Evolutionary conservation across 176 grass and related monocot species (phyloP).

Genomic region (Musa troglodytarum): DNA sequence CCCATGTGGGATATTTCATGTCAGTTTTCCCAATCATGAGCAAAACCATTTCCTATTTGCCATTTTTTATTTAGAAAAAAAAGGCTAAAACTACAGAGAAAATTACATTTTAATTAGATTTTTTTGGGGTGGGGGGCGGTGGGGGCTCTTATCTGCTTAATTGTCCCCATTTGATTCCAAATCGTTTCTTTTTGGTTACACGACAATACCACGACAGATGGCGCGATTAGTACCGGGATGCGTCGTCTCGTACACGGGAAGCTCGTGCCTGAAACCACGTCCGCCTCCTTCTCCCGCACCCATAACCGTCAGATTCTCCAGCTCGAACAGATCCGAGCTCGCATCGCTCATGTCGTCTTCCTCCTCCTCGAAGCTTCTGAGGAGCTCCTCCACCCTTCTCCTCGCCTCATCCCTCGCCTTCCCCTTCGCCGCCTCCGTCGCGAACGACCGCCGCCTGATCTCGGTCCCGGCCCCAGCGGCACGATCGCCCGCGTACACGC

Average conservation of each 20-base stretch:
- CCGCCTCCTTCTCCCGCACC: background rate
- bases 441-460: conserved; percentile 38
- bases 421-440: conserved; percentile 33
- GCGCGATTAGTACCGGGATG: conserved; percentile 9
- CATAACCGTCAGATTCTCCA: conserved; percentile 21
- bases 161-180: background rate
- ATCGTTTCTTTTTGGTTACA: background rate
- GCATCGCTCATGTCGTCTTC: conserved; percentile 45
- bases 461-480: conserved; percentile 10
- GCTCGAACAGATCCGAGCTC: conserved; percentile 84
- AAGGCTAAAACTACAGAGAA: too few species aligned
- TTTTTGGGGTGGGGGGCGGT: too few species aligned
- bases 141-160: too few species aligned
- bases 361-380: background rate
- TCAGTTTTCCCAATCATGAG: too few species aligned
- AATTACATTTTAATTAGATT: too few species aligned
- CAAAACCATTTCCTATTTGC: too few species aligned
- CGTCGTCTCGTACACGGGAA: conserved; percentile 29
- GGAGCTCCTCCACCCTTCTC: conserved; percentile 7
- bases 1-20: too few species aligned
- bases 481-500: conserved; percentile 12
- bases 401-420: conserved; percentile 38
- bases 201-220: background rate
- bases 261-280: conserved; percentile 17
- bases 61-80: too few species aligned